Evolutionary conservation across 2,329 filamentous ascomycete genomes (phyloP).

Genomic region (Arthrobotrys conoides): DNA sequence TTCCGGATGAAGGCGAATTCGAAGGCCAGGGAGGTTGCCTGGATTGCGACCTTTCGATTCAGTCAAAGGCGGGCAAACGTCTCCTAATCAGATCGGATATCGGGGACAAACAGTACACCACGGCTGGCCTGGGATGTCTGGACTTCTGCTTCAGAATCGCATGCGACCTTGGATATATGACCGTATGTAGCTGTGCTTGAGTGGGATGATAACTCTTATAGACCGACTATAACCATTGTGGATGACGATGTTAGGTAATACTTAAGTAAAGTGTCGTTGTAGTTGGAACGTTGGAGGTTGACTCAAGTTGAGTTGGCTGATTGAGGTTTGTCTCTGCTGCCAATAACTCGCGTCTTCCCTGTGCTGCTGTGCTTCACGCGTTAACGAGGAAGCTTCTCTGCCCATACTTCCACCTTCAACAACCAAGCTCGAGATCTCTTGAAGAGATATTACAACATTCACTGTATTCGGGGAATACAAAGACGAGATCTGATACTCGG

Average conservation of each 20-base stretch:
- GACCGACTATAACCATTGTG: neutral
- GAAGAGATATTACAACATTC: neutral
- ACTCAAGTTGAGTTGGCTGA: neutral
- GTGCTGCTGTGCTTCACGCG: slow-evolving; percentile 33
- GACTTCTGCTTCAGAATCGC: too few relatives aligned
- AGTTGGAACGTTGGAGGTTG: neutral
- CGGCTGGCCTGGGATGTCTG: too few relatives aligned
- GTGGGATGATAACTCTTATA: neutral
- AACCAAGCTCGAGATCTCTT: neutral
- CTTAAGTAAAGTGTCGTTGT: neutral
- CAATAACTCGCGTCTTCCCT: slow-evolving; percentile 11
- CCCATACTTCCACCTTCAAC: neutral
- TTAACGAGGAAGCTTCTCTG: slow-evolving; percentile 3
- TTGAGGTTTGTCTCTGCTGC: neutral
- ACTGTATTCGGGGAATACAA: neutral
- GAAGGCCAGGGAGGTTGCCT: slow-evolving; percentile 18
- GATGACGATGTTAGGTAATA: neutral
- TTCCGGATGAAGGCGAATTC: slow-evolving; percentile 2
- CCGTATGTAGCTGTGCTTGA: neutral
- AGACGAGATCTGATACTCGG: neutral
- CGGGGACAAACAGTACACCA: slow-evolving; percentile 10
- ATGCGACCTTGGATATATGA: too few relatives aligned
- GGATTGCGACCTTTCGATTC: slow-evolving; percentile 19
- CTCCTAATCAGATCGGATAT: slow-evolving; percentile 18
- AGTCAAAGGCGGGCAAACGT: neutral